phyloP scores from a whole-genome alignment of 768 basidiomycete species.

The Kwoniella bestiolae region DNA sequence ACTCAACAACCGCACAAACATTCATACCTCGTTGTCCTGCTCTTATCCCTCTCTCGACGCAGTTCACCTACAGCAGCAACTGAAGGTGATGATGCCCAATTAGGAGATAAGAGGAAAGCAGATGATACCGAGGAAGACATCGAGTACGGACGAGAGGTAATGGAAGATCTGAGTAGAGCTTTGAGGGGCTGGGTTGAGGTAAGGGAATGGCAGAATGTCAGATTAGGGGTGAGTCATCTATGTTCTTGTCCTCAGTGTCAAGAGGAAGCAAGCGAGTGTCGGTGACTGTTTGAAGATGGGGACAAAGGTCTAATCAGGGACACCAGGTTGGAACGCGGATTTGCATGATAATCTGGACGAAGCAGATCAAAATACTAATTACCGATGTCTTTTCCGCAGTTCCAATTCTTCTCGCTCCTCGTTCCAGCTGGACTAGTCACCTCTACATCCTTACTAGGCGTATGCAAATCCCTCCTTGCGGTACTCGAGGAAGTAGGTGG shows the following conservation, averaged over 20 bases:
- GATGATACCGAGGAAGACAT: slow-evolving; percentile 55
- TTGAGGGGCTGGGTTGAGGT: slow-evolving; percentile 89
- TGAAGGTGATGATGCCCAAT: slow-evolving; percentile 60
- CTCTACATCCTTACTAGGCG: slow-evolving; percentile 73
- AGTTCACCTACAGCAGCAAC: slow-evolving; percentile 5
- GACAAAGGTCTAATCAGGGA: too few species aligned
- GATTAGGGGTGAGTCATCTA: slow-evolving; percentile 76
- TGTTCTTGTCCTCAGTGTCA: slow-evolving; percentile 5
- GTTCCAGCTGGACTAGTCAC: slow-evolving; percentile 76
- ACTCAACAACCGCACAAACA: slow-evolving; percentile 95
- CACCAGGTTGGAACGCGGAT: too few species aligned
- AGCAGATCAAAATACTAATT: too few species aligned
- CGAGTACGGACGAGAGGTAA: slow-evolving; percentile 68
- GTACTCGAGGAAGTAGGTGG: slow-evolving; percentile 64
- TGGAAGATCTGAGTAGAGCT: slow-evolving; percentile 89
- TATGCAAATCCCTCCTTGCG: slow-evolving; percentile 80
- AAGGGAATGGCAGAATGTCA: slow-evolving; percentile 84
- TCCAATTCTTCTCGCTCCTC: slow-evolving; percentile 90
- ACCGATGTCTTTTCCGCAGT: slow-evolving; percentile 61
- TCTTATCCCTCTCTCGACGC: slow-evolving; percentile 64
- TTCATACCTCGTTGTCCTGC: slow-evolving; percentile 80
- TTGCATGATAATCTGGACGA: too few species aligned
- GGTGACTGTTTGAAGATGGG: too few species aligned
- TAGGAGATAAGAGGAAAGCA: slow-evolving; percentile 58
- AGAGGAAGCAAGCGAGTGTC: too few species aligned